A percentile compares a stretch with the other conserved stretches of the same genome.
Conservation (phyloP, 257 asterid genomes). For the Coffea eugenioides region DNA sequence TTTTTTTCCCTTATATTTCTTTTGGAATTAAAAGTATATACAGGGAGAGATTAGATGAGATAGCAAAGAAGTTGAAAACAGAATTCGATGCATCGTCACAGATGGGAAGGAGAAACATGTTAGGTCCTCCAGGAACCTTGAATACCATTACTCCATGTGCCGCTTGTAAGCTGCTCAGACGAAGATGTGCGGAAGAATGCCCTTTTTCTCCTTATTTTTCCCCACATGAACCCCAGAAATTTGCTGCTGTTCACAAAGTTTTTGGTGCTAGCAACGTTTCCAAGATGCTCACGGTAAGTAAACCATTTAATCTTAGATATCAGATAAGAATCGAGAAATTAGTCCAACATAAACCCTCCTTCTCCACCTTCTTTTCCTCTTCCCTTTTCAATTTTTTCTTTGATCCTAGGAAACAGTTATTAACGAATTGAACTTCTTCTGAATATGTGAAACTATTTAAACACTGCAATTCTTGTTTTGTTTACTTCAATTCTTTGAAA, state of each 20-base stretch:
- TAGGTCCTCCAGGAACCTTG: slow-evolving; percentile 59
- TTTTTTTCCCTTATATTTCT: not conserved
- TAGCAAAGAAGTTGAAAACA: slow-evolving; percentile 62
- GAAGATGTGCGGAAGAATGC: slow-evolving; percentile 93
- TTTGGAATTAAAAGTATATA: not conserved
- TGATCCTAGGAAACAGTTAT: too few relatives aligned
- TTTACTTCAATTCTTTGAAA: not conserved
- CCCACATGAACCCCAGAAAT: slow-evolving; percentile 85
- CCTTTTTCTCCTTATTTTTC: slow-evolving; percentile 91
- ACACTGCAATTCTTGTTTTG: not conserved
- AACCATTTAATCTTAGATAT: not conserved
- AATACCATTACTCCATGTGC: slow-evolving; percentile 92
- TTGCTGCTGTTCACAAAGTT: slow-evolving; percentile 92
- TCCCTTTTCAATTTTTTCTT: too few relatives aligned
- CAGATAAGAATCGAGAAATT: not conserved
- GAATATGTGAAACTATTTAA: too few relatives aligned
- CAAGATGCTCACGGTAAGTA: slow-evolving; percentile 80
- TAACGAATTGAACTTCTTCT: too few relatives aligned
- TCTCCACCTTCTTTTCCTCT: not conserved
- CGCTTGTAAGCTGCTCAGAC: slow-evolving; percentile 80
- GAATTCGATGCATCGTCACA: slow-evolving; percentile 45
- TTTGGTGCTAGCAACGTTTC: slow-evolving; percentile 97
- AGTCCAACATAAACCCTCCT: not conserved
- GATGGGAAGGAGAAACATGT: slow-evolving; percentile 61
- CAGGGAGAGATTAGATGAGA: slow-evolving; percentile 77